Percentiles rank a stretch among this genome's conserved stretches.
phyloP scores from a whole-genome alignment of 75 land plant species.

The Pinus albicaulis region DNA sequence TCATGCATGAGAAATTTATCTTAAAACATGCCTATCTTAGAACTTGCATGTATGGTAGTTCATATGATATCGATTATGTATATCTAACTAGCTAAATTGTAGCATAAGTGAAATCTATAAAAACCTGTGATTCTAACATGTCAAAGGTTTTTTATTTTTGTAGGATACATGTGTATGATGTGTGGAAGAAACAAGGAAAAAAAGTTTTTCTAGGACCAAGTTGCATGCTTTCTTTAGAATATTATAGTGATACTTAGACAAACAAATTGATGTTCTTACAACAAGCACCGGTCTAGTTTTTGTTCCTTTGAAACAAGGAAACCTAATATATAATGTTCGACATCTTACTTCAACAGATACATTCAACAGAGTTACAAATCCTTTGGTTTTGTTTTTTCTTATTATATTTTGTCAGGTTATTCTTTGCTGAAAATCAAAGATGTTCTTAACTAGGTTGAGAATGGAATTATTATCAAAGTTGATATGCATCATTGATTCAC shows the following conservation, averaged over 20 bases:
- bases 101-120: not conserved
- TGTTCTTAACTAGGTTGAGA: not conserved
- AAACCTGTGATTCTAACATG: not conserved
- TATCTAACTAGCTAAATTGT: no score
- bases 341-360: not conserved
- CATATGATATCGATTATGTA: not conserved
- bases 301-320: not conserved
- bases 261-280: not conserved
- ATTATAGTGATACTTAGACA: not conserved
- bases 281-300: not conserved
- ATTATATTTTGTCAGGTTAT: not conserved
- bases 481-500: conserved; percentile 73
- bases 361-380: not conserved
- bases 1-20: no score
- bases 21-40: no score
- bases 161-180: not conserved
- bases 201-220: not conserved
- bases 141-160: not conserved
- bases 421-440: not conserved
- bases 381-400: not conserved
- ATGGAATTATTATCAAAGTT: conserved; percentile 59
- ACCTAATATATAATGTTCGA: not conserved
- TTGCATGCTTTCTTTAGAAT: not conserved
- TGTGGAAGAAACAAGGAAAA: not conserved
- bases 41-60: not conserved